Evolutionary conservation across 441 rosid species (phyloP), one percentile per base, ranked within the genome.

Genomic region (Biscutella laevigata): DNA sequence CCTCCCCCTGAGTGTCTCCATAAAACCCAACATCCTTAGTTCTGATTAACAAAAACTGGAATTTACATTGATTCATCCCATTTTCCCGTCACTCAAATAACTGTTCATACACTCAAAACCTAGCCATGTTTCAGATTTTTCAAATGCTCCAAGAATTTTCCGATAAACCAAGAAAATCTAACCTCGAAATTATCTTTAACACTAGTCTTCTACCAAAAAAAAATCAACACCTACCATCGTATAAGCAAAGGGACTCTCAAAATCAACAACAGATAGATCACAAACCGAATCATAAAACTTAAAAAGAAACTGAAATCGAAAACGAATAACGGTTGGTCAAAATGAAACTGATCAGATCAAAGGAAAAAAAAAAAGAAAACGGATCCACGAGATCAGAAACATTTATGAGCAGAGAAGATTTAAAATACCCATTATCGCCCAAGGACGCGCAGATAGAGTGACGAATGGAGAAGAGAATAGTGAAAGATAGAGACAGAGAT

Each of bases 391-490:
- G 61, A 53, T 57, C 37, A 61, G n/a, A n/a, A n/a, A n/a, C n/a
- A n/a, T n/a, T n/a, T n/a, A n/a, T n/a, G n/a, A n/a, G n/a, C n/a
- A n/a, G 57, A 52, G 43, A 50, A 6, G 19, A 34, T 30, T 37
- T 33, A 50, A 43, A 36, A 34, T 74, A 74, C 78, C 78, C 78
- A 74, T 74, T 51, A 8, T 59, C 50, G 65, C 57, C 25, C 28
- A 38, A 5, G 7, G 47, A 62, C 15, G 39, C 35, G 36, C 22
- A 60, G 71, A 64, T 40, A 54, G 30, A 51, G n/a, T 37, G 66
- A 29, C 21, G 65, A 51, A 37, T 25, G 51, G 27, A 33, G 35
- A 45, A 53, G 65, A 57, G 29, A 51, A 13, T 41, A 32, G 33
- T 24, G 55, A 22, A 37, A n/a, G 30, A 22, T 9, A 57, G 28